Evolutionary conservation across 2,329 filamentous ascomycete genomes (phyloP), one percentile per base, ranked within the genome.

Genomic region (Colletotrichum spaethianum): DNA sequence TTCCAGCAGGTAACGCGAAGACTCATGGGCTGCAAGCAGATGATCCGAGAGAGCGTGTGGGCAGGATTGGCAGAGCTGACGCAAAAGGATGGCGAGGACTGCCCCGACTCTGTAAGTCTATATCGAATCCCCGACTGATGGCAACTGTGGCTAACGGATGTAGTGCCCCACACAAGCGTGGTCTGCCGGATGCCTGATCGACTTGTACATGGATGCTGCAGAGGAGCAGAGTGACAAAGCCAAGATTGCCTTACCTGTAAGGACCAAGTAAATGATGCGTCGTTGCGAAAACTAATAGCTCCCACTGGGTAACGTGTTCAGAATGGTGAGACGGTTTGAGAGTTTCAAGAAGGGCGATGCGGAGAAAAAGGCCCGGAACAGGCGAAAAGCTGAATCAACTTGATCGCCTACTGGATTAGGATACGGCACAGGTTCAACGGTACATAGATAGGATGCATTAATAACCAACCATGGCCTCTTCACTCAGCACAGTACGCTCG

Each of bases 91-190:
- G 96, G 96, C 18, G 91, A 91, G 74, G 89, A 92, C 79, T 99
- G 96, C 81, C 85, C 84, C 16, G 97, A 99, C 83, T 98, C 96
- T 81, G 94, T 96, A 83, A 86, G 92, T 88, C 79, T 67, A 61
- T 52, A 59, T 48, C 60, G 5, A 57, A 3, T 1, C 33, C n/a
- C 1, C 8, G 9, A 20, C 11, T 31, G 3, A 7, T 12, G 46
- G 46, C 26, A 9, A 4, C 5, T 2, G 48, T 63, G 63, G 23
- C 23, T 59, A 38, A 76, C 75, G 75, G 73, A 72, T 33, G 38
- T 79, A 96, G 92, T 96, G 93, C 64, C 96, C 96, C 33, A 98
- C 96, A 0, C 96, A 99, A 82, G 93, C 96, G 64, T 99, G 96
- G 96, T 98, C 95, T 64, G 94, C 96, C 38, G 93, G 94, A 28